phyloP scores from a whole-genome alignment of 139 green algal genomes.

The Asterochloris erici region DNA sequence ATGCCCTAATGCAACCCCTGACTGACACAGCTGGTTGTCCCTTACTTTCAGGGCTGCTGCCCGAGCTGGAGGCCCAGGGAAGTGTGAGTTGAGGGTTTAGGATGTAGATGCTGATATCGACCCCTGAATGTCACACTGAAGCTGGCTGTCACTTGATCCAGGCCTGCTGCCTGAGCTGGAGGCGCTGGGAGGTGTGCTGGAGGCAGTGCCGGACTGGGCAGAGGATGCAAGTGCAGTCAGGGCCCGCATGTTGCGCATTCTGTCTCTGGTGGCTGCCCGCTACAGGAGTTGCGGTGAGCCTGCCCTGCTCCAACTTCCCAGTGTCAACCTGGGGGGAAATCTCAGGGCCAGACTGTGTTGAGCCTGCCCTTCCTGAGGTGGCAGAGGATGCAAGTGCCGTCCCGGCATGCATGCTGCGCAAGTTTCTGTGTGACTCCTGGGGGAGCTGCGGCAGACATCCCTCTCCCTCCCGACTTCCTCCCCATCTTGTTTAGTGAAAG shows the following conservation, averaged over 20 bases:
- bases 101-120: too few relatives aligned
- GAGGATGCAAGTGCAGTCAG: slow-evolving; percentile 27
- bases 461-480: neutral
- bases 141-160: slow-evolving; percentile 1
- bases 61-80: slow-evolving; percentile 37
- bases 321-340: neutral
- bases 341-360: neutral
- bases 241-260: slow-evolving; percentile 24
- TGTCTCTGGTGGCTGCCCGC: slow-evolving; percentile 21
- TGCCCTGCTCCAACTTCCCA: too few relatives aligned
- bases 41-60: slow-evolving; percentile 27
- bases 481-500: too few relatives aligned
- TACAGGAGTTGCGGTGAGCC: slow-evolving; percentile 16
- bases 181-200: slow-evolving; percentile 31
- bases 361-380: neutral
- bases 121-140: neutral
- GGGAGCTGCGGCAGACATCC: neutral
- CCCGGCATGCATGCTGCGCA: too few relatives aligned
- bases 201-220: slow-evolving; percentile 27
- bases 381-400: neutral
- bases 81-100: too few relatives aligned
- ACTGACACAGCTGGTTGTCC: neutral
- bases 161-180: slow-evolving; percentile 39
- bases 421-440: neutral
- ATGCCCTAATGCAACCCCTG: too few relatives aligned